Evolutionary conservation across 2,329 filamentous ascomycete genomes (phyloP).

Genomic region (Penicillium sclerotiorum): DNA sequence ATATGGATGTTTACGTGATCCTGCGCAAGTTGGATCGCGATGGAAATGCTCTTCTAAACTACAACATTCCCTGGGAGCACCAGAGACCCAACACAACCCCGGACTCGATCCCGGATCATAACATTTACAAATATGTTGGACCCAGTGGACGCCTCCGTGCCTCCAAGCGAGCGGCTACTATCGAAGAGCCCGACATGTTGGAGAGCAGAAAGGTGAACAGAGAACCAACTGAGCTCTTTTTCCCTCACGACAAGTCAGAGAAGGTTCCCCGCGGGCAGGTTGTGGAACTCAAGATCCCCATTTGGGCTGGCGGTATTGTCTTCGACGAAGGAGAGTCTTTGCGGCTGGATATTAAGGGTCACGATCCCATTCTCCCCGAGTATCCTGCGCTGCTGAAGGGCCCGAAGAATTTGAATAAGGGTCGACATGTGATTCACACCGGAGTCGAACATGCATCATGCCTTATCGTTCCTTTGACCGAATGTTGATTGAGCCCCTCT

Average conservation of each 20-base stretch:
- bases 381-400: not conserved
- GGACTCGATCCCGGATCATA: slow-evolving; percentile 22
- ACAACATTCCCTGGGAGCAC: slow-evolving; percentile 42
- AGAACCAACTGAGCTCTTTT: slow-evolving; percentile 31
- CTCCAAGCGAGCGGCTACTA: slow-evolving; percentile 41
- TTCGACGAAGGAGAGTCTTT: not conserved
- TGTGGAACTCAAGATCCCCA: slow-evolving; percentile 47
- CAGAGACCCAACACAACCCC: slow-evolving; percentile 24
- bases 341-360: not conserved
- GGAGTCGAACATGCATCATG: too few relatives aligned
- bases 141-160: slow-evolving; percentile 36
- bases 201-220: slow-evolving; percentile 1
- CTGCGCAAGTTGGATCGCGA: slow-evolving; percentile 47
- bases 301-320: not conserved
- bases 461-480: too few relatives aligned
- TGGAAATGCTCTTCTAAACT: slow-evolving; percentile 44
- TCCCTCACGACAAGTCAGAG: slow-evolving; percentile 43
- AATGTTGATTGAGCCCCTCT: too few relatives aligned
- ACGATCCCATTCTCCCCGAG: not conserved
- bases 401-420: not conserved
- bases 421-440: not conserved
- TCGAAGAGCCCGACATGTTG: slow-evolving; percentile 10
- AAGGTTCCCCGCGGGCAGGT: slow-evolving; percentile 45
- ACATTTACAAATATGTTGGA: slow-evolving; percentile 17
- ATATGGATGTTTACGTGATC: slow-evolving; percentile 49